Evolutionary conservation across 768 basidiomycete species (phyloP).

Genomic region (Pleurotus platypus): DNA sequence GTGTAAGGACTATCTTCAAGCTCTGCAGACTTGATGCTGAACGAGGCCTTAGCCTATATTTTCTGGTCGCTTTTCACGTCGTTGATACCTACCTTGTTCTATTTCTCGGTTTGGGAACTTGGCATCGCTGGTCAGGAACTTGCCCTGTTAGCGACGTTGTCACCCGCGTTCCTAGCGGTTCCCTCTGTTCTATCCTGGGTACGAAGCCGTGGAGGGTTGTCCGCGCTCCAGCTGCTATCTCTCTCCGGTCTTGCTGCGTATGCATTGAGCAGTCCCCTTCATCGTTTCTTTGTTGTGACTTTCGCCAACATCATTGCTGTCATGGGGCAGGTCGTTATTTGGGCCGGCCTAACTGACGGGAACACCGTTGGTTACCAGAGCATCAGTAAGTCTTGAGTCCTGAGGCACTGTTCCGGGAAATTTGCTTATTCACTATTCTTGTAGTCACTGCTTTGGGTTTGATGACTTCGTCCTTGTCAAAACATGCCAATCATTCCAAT

Average conservation of each 20-base stretch:
- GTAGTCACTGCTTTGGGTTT: conserved; percentile 67
- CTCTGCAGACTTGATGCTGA: conserved; percentile 9
- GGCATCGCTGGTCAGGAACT: conserved; percentile 82
- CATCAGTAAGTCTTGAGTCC: conserved; percentile 32
- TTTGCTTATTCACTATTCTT: conserved; percentile 4
- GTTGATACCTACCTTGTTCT: conserved; percentile 78
- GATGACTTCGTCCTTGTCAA: conserved; percentile 61
- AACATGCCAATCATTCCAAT: conserved; percentile 76
- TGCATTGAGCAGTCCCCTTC: conserved; percentile 42
- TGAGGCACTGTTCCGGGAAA: neutral
- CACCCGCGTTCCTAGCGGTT: conserved; percentile 59
- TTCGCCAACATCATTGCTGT: conserved; percentile 48
- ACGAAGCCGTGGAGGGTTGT: conserved; percentile 44
- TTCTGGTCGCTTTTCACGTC: conserved; percentile 85
- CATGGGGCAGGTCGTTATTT: conserved; percentile 48
- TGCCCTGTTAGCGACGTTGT: conserved; percentile 65
- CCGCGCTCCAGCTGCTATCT: conserved; percentile 43
- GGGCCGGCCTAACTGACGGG: conserved; percentile 34
- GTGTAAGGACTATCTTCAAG: conserved; percentile 36
- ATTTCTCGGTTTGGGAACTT: conserved; percentile 90
- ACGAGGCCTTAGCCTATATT: conserved; percentile 51
- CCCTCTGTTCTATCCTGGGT: conserved; percentile 41
- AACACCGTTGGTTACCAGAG: conserved; percentile 42
- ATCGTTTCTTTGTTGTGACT: conserved; percentile 56
- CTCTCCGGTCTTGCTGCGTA: conserved; percentile 55